Percentiles rank a stretch among this genome's conserved stretches.
Evolutionary conservation across 352 stramenopile species (phyloP).

Genomic region (Phytophthora chlamydospora): DNA sequence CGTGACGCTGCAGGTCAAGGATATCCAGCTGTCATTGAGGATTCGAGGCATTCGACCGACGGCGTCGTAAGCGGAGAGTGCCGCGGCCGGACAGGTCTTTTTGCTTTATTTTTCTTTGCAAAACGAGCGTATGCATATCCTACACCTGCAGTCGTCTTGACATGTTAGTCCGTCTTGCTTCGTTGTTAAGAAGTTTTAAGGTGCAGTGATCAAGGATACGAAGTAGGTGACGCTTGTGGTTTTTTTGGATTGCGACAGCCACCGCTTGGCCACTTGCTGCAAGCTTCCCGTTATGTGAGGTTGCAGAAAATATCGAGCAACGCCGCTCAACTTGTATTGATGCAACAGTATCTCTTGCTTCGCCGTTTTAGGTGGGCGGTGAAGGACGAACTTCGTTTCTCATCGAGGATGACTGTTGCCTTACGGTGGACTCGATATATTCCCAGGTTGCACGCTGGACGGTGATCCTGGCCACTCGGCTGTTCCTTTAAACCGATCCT

Average conservation of each 20-base stretch:
- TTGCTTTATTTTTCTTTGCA: slow-evolving; percentile 25
- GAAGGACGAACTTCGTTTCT: neutral
- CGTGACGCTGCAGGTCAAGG: slow-evolving; percentile 96
- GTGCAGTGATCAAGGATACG: no score
- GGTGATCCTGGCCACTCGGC: slow-evolving; percentile 70
- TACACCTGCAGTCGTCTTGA: slow-evolving; percentile 3
- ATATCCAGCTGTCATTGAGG: slow-evolving; percentile 94
- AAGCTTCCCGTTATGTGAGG: no score
- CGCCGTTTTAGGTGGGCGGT: no score
- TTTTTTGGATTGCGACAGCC: no score
- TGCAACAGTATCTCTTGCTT: no score
- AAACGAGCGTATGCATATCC: slow-evolving; percentile 10
- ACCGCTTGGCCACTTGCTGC: no score
- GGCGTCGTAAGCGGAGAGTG: slow-evolving; percentile 24
- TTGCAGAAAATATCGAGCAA: no score
- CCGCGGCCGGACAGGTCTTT: slow-evolving; percentile 3
- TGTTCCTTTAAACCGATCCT: slow-evolving; percentile 65
- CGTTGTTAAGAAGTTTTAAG: neutral
- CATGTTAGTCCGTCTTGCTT: slow-evolving; percentile 7
- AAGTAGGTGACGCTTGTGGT: no score
- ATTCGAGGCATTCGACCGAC: slow-evolving; percentile 82
- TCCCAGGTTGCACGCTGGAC: slow-evolving; percentile 12
- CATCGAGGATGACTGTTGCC: neutral
- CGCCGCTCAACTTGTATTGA: no score
- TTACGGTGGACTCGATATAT: slow-evolving; percentile 21